phyloP scores from a whole-genome alignment of 139 green algal genomes.

The Chlorella sorokiniana region DNA sequence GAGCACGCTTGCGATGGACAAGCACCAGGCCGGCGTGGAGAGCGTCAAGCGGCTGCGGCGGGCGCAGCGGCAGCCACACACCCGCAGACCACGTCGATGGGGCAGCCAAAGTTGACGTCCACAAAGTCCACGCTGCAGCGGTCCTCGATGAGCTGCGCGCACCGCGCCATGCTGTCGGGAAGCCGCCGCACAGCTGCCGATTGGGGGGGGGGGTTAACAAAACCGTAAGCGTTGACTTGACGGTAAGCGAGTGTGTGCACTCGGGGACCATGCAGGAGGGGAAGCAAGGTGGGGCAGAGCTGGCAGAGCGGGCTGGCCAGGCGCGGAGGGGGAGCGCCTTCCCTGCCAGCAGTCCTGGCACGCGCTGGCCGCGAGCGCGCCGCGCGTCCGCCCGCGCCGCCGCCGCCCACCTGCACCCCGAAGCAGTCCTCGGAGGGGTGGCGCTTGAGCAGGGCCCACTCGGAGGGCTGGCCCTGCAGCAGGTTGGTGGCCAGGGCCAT shows the following conservation, averaged over 20 bases:
- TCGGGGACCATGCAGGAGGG: too few relatives aligned
- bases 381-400: too few relatives aligned
- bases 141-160: slow-evolving; percentile 81
- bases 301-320: neutral
- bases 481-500: slow-evolving; percentile 97
- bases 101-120: slow-evolving; percentile 96
- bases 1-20: too few relatives aligned
- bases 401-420: slow-evolving; percentile 82
- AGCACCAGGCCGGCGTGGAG: too few relatives aligned
- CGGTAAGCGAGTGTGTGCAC: too few relatives aligned
- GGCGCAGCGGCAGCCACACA: neutral
- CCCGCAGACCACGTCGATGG: slow-evolving; percentile 81
- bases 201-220: neutral
- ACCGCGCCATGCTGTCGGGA: slow-evolving; percentile 78
- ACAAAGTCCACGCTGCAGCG: slow-evolving; percentile 83
- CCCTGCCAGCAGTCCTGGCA: neutral
- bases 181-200: slow-evolving; percentile 83
- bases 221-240: too few relatives aligned
- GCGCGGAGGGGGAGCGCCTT: neutral
- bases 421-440: slow-evolving; percentile 94
- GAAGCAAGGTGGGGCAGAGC: neutral
- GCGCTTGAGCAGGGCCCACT: slow-evolving; percentile 96
- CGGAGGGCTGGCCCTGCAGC: slow-evolving; percentile 84
- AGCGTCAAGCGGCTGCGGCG: too few relatives aligned
- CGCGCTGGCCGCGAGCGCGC: too few relatives aligned